These are phyloP conservation scores for Solanum hybrid DNA, from an alignment of 305 asterid genomes.

Conservation along the genomic window DNA sequence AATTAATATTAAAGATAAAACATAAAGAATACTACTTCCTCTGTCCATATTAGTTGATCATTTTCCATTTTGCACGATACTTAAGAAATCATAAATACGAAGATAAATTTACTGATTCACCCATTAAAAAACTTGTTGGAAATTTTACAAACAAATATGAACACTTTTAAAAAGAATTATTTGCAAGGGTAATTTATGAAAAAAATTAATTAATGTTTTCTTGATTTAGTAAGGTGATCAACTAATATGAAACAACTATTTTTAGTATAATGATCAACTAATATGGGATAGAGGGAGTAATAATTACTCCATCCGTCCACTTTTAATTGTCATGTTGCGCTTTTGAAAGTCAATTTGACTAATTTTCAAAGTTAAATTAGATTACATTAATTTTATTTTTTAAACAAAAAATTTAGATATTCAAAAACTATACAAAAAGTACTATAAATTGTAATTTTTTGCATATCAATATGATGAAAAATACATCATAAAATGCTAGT, in stretches of 20 bases:
- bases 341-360: background rate
- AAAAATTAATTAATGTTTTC: too few relatives aligned
- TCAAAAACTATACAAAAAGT: too few relatives aligned
- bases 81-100: too few relatives aligned
- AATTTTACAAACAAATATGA: background rate
- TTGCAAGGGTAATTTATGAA: background rate
- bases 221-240: background rate
- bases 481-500: too few relatives aligned
- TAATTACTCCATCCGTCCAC: background rate
- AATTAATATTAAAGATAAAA: too few relatives aligned
- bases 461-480: background rate
- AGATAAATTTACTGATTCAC: background rate
- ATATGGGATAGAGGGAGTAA: background rate
- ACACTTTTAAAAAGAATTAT: background rate
- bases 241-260: too few relatives aligned
- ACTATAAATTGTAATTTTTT: too few relatives aligned
- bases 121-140: background rate
- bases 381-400: background rate
- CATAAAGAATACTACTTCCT: background rate
- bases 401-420: too few relatives aligned
- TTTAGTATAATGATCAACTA: too few relatives aligned
- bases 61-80: background rate
- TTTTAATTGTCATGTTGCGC: background rate
- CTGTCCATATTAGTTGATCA: background rate
- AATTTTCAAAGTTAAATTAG: background rate